Base-by-base conservation (phyloP, 148 eudicot genomes). In the Beta vulgaris region DNA sequence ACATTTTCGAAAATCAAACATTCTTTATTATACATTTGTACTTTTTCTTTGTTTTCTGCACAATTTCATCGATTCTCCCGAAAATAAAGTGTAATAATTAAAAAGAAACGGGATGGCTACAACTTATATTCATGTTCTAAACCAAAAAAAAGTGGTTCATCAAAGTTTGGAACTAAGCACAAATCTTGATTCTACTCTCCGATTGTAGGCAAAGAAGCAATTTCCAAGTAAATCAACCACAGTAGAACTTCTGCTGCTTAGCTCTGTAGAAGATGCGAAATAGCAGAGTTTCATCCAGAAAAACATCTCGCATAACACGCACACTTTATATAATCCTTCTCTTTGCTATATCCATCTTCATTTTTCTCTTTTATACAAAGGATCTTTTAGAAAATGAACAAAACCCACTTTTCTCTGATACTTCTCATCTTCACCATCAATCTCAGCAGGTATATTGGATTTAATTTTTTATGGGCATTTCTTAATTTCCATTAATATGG, bases 361-460 rank as follows among this genome's bases (percentile, higher is more conserved):
- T 85, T 19, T 85, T 85, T 62, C 19, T 80, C 76, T 62, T 80
- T 7, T 83, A 78, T 54, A 80, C 82, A 31, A 85, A 75, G 43
- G 86, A 85, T 73, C 49, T 83, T 12, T 46, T 82, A 0, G 60
- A 76, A 74, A 82, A 80, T 58, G 86, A 80, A 16, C 76, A 77
- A 48, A 82, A 71, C 46, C 79, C 75, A 7, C 57, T 64, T 39
- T 48, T 79, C 29, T 77, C 55, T 16, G 23, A 73, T 79, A 54
- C 28, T 43, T 39, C 68, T 79, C 78, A 76, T 67, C 53, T 31
- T 51, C 53, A 42, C 4, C 76, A 39, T 65, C 76, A 44, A 62
- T 75, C 74, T 69, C 73, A 77, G 26, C 70, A 67, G 82, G 86
- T 82, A 77, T 40, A 39, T 7, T 76, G 40, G 37, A 4, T 63